These are phyloP conservation scores for Kregervanrija delftensis DNA, from an alignment of 805 yeast genomes.

Conservation along the genomic window DNA sequence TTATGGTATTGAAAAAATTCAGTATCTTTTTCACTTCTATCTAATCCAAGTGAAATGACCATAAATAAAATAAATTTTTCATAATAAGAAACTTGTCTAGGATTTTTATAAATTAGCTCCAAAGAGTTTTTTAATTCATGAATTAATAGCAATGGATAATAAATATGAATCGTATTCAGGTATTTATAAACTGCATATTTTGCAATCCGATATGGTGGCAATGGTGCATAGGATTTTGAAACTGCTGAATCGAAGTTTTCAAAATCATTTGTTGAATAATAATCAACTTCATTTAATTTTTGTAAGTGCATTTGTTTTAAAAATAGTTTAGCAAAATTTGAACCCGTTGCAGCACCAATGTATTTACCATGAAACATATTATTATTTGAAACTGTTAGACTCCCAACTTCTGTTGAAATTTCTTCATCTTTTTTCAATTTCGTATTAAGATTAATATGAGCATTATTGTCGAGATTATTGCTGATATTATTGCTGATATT, in stretches of 20 bases:
- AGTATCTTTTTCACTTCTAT: constrained; percentile 3
- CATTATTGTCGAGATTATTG: neutral
- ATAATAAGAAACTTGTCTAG: constrained; percentile 12
- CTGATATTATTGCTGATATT: no score
- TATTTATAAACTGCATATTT: constrained; percentile 10
- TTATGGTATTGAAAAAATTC: constrained; percentile 7
- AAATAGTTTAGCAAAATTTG: constrained; percentile 18
- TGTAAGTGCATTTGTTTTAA: constrained; percentile 16
- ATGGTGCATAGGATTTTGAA: constrained; percentile 17
- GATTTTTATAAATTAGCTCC: constrained; percentile 9
- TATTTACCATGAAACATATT: constrained; percentile 13
- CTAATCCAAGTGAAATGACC: constrained; percentile 17
- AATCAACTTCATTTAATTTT: constrained; percentile 8
- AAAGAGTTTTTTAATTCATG: constrained; percentile 9
- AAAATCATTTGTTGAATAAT: constrained; percentile 3
- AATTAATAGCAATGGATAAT: constrained; percentile 15
- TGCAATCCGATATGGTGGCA: constrained; percentile 15
- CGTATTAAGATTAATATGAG: neutral
- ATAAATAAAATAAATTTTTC: constrained; percentile 18
- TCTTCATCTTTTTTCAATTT: constrained; percentile 11
- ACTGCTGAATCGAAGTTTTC: constrained; percentile 14
- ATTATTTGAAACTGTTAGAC: constrained; percentile 14
- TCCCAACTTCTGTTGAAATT: constrained; percentile 21
- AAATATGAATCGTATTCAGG: constrained; percentile 15
- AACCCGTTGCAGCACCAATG: constrained; percentile 21